Base-by-base conservation (phyloP, 495 filamentous ascomycete genomes). In the Tuber umbilicatum region DNA sequence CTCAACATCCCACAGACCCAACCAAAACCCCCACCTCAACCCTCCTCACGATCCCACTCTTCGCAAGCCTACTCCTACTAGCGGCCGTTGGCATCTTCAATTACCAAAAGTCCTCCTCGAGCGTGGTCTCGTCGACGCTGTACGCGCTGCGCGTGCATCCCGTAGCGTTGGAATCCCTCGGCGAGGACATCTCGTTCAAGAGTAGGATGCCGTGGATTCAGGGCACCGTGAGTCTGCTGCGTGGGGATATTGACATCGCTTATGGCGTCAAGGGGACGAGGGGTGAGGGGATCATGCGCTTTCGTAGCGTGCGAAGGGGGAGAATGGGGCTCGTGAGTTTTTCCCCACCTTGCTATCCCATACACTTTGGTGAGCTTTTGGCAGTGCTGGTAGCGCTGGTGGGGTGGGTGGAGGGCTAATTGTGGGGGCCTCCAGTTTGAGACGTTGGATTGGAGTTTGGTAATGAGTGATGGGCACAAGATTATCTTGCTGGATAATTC, bases 151-250 rank as follows among this genome's bases (percentile, higher is more conserved):
- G 95, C 72, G 96, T 91, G 19, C 92, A 91, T 69, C 84, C 87
- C 10, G 84, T 86, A 72, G 95, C 93, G 47, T 89, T 93, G 71
- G 89, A 89, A 74, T 84, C 89, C 38, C 85, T 99, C 7, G 95
- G 95, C 38, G 93, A 97, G 82, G 91, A 97, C 85, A 93, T 99
- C 71, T 96, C 97, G 82, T 98, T 97, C 84, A 87, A 89, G 41
- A 86, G 89, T 82, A 89, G 91, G 85, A 91, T 97, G 78, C 94
- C 95, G 19, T 97, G 94, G 94, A 97, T 99, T 75, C 88, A 87
- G 81, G 95, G 95, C 47, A 89, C 92, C 85, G 90, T 99, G 86
- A 96, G 97, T 85, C 94, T 97, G 86, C 84, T 99, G 83, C 92
- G 94, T 84, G 95, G 95, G 3, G 86, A 89, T 81, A 97, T 98